Base-by-base conservation (phyloP, 805 yeast species). In the Candida arabinofermentans region DNA sequence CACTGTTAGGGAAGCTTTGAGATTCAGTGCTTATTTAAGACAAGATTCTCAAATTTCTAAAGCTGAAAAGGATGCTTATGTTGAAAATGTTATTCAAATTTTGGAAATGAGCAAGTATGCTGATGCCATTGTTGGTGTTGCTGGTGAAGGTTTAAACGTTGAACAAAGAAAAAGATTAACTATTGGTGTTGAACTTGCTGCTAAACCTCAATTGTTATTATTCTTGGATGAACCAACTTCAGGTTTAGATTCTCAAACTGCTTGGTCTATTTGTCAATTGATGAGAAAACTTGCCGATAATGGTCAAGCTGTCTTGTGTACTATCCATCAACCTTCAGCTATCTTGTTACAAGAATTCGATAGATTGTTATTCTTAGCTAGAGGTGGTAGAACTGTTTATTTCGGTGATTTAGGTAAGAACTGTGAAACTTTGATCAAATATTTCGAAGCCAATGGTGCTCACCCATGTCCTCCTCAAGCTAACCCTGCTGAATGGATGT, bases 401-500 rank as follows among this genome's bases (percentile, higher is more conserved):
- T 83, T 83, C 59, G 91, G 90, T 46, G 85, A 81, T 37, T 65
- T 81, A 46, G 90, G 91, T 41, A 61, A 71, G 27, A 74, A 79
- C 51, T 79, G 66, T 43, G 35, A 43, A 10, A 70, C 77, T 3
- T 69, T 83, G 67, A 81, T 82, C 43, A 63, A 74, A 39, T 83
- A 83, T 57, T 83, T 84, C 54, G 88, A 83, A 59, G 58, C 60
- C 4, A 62, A 82, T 49, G 89, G 88, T 40, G 77, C 89, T 32
- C 74, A 71, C 21, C 66, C 68, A 41, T 84, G 90, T 66, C 89
- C 90, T 17, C 65, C 70, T 6, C 70, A 71, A 32, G 88, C 86
- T 5, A 85, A 85, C 50, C 93, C 91, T 24, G 91, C 90, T 12
- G 96, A 87, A 67, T 88, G 95, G 93, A 88, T 88, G 95, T 70